Evolutionary conservation across 306 rosid species (phyloP), one percentile per base, ranked within the genome.

Genomic region (Lagenaria siceraria): DNA sequence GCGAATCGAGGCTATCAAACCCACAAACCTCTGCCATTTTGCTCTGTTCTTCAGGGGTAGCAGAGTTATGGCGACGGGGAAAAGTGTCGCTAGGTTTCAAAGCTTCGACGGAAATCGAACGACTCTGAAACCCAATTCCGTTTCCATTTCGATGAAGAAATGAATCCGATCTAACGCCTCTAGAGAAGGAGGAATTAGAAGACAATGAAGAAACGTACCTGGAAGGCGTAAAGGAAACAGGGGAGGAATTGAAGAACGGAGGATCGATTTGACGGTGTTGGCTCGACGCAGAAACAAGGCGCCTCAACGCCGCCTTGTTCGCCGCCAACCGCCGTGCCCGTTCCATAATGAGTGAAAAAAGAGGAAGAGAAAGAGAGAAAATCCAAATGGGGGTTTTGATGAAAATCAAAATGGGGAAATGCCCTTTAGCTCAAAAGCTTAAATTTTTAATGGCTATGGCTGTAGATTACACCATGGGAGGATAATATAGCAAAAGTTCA

Each of bases 21-120:
- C 99, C 99, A 18, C 88, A 83, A 0, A 86, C 35, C 64, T 75
- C 78, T 1, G 99, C 89, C 99, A 92, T 92, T 77, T 87, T 90
- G 71, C 80, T 72, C 70, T 92, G 99, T 64, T 96, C 98, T 17
- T 89, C 94, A 0, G 91, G 92, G 40, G 98, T 89, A 10, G 94
- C 98, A 5, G 99, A 96, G 96, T 96, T 96, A 72, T 96, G 99
- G 78, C 99, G 96, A 15, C 98, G 87, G 0, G 99, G 83, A 61
- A 96, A 96, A 13, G 99, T 90, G 80, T 96, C 99, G 52, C 99
- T 96, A 46, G 87, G 89, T 71, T 89, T 85, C 79, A 96, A 81
- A 2, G 99, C 96, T 76, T 89, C 93, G 2, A 96, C 94, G 6
- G 98, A 87, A 31, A 96, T 87, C 79, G 98, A 88, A 78, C 99